Base-by-base conservation (phyloP, 257 asterid genomes). In the Solanum paucissectum region DNA sequence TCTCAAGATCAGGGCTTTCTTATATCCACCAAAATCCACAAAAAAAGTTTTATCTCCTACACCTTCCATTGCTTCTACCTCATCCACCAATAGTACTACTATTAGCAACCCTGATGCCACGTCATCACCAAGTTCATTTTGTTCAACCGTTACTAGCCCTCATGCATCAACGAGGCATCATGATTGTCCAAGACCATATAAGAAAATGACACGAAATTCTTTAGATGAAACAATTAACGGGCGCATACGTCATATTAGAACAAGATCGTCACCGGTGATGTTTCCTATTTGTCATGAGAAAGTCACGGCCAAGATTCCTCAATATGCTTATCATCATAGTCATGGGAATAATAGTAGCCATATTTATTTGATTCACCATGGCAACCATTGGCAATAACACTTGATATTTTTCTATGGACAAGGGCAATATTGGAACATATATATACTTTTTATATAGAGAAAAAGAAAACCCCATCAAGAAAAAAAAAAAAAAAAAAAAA, bases 1-100 rank as follows among this genome's bases (percentile, higher is more conserved):
- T 7, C 83, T 89, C 58, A 96, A 96, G 89, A 95, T 96, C 84
- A 90, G 97, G 83, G 97, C 97, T 64, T 93, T 94, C 79, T 92
- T 96, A 14, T 93, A 88, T 10, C 88, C 88, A 58, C 94, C 94
- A 3, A 92, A 92, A 92, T n/a, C 94, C 83, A 83, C 77, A 23
- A 91, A 95, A 89, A 87, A 87, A 66, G 85, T 38, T 85, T 20
- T 20, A 6, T 92, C 93, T 9, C 94, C 95, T 29, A 89, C 94
- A 66, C 87, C 95, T 74, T 92, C 96, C 27, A 82, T 94, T 23
- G 86, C 91, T 79, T 87, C 95, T 14, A 25, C 84, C 76, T 91
- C 94, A 32, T 87, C 88, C 34, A 90, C 91, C 87, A 90, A 77
- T 86, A 64, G 34, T 64, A 72, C 93, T 75, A 66, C 91, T n/a